These are phyloP conservation scores for Aegilops umbellulata DNA, from an alignment of 176 grass and related monocot genomes.

Conservation along the genomic window DNA sequence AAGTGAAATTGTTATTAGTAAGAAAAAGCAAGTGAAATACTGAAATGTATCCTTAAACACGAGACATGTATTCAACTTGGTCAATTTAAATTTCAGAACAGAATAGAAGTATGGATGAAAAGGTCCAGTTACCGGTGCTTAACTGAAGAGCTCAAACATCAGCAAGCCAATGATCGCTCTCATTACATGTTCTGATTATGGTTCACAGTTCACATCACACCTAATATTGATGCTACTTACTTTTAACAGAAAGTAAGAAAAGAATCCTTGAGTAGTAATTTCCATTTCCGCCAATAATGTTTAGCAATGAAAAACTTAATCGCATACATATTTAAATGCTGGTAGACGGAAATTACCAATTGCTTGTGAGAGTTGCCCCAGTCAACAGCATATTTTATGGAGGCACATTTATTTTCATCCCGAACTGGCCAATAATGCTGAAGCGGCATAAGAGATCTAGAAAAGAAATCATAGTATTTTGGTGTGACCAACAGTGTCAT, in stretches of 20 bases:
- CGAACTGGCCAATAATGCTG: slow-evolving; percentile 87
- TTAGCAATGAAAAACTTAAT: not conserved
- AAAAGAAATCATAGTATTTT: slow-evolving; percentile 89
- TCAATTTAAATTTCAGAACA: too few relatives aligned
- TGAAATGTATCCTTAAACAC: not conserved
- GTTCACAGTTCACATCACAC: not conserved
- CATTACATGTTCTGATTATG: not conserved
- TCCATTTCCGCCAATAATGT: not conserved
- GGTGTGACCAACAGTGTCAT: slow-evolving; percentile 69
- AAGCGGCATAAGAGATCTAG: slow-evolving; percentile 68
- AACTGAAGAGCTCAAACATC: not conserved
- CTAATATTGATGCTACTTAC: not conserved
- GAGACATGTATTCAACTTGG: not conserved
- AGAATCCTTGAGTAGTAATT: not conserved
- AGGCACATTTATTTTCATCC: slow-evolving; percentile 62
- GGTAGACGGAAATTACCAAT: slow-evolving; percentile 41
- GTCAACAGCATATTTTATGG: slow-evolving; percentile 84
- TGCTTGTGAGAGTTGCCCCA: slow-evolving; percentile 90
- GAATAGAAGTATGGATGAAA: not conserved
- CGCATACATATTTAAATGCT: not conserved
- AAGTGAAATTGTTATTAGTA: not conserved
- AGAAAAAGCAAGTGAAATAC: not conserved
- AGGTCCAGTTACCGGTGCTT: not conserved
- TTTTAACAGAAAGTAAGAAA: not conserved
- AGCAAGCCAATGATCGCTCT: not conserved